Evolutionary conservation across 2,329 filamentous ascomycete species (phyloP), one percentile per base, ranked within the genome.

Genomic region (Aaosphaeria arxii): DNA sequence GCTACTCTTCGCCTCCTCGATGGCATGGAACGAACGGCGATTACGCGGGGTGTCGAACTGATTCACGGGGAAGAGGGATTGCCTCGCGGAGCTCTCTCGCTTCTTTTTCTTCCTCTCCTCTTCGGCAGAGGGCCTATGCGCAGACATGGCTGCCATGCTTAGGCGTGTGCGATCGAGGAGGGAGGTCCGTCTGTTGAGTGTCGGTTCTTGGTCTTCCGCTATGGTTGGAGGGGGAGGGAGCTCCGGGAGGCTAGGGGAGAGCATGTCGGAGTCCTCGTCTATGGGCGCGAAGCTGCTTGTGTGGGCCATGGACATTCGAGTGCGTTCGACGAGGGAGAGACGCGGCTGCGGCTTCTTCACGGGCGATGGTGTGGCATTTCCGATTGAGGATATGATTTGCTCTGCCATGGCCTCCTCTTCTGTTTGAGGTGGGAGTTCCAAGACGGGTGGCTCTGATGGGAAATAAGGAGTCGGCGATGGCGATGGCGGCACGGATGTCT

Each of bases 151-250:
- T 0, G 85, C 83, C 84, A 96, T 92, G 13, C 89, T 91, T 46
- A 90, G 78, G 13, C 88, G 83, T 0, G 91, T 95, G 42, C 91
- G 86, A 62, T 95, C 90, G 4, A 86, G 80, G 33, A 70, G 58
- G 0, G 86, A 74, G n/a, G 59, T 48, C 51, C 60, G 60, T 9
- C 52, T 59, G 46, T 76, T 51, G 11, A 51, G 31, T 7, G 48
- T 44, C n/a, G 49, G 40, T 13, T 39, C 40, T n/a, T 30, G 9
- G 7, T 29, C 11, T 5, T 6, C 9, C 6, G 32, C 17, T 9
- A n/a, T 9, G 40, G 30, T 13, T 31, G 35, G 53, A n/a, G 33
- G 33, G n/a, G 33, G n/a, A 11, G 52, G 54, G 30, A 53, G 53
- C 42, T 50, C 48, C 31, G 49, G 55, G 24, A 55, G 50, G 7